These are phyloP conservation scores for Colletotrichum sp. DNA, from an alignment of 2,329 filamentous ascomycete genomes.

Conservation along the genomic window DNA sequence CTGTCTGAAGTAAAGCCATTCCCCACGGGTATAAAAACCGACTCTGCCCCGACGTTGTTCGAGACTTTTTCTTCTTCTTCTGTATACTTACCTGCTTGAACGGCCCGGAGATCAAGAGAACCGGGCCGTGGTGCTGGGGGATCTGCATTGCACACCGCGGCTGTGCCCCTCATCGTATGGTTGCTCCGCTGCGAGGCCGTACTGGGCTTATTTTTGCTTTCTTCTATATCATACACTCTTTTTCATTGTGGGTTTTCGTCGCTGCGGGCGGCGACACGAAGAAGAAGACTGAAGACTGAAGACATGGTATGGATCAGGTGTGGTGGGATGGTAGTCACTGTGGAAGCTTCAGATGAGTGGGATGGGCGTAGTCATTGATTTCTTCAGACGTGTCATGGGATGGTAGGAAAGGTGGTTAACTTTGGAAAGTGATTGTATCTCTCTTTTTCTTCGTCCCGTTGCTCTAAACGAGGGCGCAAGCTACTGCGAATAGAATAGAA, in stretches of 20 bases:
- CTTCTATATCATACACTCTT: not conserved
- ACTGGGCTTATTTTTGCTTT: not conserved
- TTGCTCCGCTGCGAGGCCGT: not conserved
- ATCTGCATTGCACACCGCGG: conserved; percentile 12
- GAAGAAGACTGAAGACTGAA: not conserved
- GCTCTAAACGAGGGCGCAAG: not conserved
- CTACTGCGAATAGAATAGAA: not conserved
- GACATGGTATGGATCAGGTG: not conserved
- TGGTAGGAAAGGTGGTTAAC: not conserved
- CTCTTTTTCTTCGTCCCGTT: not conserved
- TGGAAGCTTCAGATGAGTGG: not conserved
- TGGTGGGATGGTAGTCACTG: not conserved
- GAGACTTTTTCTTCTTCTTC: not conserved
- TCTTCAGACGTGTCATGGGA: not conserved
- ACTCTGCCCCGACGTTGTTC: not conserved
- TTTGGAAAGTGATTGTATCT: not conserved
- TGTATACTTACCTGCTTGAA: conserved; percentile 7
- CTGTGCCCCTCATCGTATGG: conserved; percentile 2
- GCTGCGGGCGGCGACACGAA: not conserved
- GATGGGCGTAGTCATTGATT: not conserved
- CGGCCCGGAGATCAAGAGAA: conserved; percentile 5
- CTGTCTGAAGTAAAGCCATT: not conserved
- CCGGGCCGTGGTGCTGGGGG: not conserved
- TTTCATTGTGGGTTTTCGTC: not conserved
- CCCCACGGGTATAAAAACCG: not conserved